Percentiles rank a stretch among this genome's conserved stretches.
These are phyloP conservation scores for Aechmea fasciata DNA, from an alignment of 176 grass and related monocot genomes.

Conservation along the genomic window DNA sequence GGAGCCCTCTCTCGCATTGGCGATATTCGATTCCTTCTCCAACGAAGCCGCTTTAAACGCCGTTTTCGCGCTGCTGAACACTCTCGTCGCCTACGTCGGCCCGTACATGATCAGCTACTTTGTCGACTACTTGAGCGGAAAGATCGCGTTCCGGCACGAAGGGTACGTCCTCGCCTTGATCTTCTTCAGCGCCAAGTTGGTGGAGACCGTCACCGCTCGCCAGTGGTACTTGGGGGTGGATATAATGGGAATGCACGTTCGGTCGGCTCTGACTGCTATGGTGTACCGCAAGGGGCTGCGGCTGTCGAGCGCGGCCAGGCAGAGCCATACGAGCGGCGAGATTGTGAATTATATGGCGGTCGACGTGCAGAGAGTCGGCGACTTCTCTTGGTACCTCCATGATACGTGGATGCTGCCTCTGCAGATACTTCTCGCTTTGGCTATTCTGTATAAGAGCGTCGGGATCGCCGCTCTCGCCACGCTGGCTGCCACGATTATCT, in stretches of 20 bases:
- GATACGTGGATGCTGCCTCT: constrained; percentile 97
- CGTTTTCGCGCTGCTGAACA: constrained; percentile 66
- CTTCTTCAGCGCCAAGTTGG: constrained; percentile 70
- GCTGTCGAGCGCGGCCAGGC: constrained; percentile 59
- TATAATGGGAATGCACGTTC: constrained; percentile 98
- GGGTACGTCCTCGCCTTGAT: constrained; percentile 83
- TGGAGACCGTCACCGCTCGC: constrained; percentile 66
- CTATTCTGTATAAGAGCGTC: constrained; percentile 80
- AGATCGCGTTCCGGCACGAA: constrained; percentile 70
- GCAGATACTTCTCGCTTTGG: constrained; percentile 88
- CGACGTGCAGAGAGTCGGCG: constrained; percentile 94
- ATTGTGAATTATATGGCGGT: constrained; percentile 99
- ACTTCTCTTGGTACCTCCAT: constrained; percentile 97
- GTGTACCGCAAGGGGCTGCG: constrained; percentile 88
- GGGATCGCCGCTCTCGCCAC: constrained; percentile 67
- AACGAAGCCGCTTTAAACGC: constrained; percentile 61
- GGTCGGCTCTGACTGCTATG: constrained; percentile 83
- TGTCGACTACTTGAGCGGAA: constrained; percentile 91
- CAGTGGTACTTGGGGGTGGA: constrained; percentile 97
- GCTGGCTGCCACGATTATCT: constrained; percentile 59
- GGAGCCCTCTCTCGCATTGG: constrained; percentile 48
- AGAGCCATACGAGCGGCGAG: constrained; percentile 89
- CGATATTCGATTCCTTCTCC: constrained; percentile 71
- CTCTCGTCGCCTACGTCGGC: constrained; percentile 74
- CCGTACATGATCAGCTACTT: constrained; percentile 91